A percentile compares a stretch with the other conserved stretches of the same genome.
phyloP scores from a whole-genome alignment of 2,329 filamentous ascomycete genomes.

The Geoglossum cookeanum region DNA sequence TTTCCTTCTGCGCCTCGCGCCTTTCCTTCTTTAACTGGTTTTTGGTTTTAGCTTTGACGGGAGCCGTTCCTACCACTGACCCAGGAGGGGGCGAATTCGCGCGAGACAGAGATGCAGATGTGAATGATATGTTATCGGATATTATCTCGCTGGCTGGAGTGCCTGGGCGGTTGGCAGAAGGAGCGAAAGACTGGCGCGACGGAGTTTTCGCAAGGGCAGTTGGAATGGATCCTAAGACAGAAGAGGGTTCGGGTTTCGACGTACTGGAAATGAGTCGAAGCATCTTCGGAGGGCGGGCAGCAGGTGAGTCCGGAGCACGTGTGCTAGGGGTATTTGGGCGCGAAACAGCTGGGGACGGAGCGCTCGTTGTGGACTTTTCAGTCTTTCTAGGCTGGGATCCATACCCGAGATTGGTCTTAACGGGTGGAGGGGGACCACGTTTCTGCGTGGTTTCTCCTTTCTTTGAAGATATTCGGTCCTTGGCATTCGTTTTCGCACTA shows the following conservation, averaged over 20 bases:
- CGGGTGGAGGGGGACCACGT: not conserved
- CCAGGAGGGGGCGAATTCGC: conserved; percentile 47
- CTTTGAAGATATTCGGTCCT: not conserved
- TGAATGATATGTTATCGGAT: conserved; percentile 58
- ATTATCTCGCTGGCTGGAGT: conserved; percentile 56
- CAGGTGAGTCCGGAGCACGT: conserved; percentile 31
- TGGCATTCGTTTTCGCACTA: not conserved
- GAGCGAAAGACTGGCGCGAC: conserved; percentile 33
- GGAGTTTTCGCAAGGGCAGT: conserved; percentile 23
- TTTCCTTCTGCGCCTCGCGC: conserved; percentile 29
- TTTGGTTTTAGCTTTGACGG: conserved; percentile 54
- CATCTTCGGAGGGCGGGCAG: not conserved
- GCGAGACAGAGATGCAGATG: conserved; percentile 53
- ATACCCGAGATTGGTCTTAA: not conserved
- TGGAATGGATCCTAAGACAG: conserved; percentile 23
- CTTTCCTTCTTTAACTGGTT: conserved; percentile 44
- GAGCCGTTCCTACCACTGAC: conserved; percentile 46
- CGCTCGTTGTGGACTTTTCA: conserved; percentile 29
- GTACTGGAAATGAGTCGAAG: conserved; percentile 15
- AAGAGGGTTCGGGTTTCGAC: conserved; percentile 12
- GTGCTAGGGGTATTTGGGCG: conserved; percentile 34
- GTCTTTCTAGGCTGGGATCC: not conserved
- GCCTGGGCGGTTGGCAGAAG: conserved; percentile 43
- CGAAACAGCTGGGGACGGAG: conserved; percentile 28
- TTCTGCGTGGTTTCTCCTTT: not conserved